Percentiles rank a stretch among this genome's conserved stretches.
Conservation (phyloP, 2,329 filamentous ascomycete species). For the Metarhizium brunneum region DNA sequence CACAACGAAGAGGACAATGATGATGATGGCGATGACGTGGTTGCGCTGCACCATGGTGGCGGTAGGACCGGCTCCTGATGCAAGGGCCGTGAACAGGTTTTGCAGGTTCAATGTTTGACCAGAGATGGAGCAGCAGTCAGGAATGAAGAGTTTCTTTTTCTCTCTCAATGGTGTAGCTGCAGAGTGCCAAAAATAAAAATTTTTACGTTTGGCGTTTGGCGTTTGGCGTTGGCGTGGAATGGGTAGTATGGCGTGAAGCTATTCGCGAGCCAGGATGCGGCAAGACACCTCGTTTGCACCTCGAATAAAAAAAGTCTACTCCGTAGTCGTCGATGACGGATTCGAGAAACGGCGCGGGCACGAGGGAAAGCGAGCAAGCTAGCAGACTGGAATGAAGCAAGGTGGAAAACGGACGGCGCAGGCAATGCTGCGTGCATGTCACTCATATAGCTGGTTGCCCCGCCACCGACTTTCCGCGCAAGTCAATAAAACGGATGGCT, state of each 20-base stretch:
- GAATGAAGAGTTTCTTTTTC: no score
- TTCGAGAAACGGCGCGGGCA: not conserved
- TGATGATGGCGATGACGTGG: conserved; percentile 59
- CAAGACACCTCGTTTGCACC: not conserved
- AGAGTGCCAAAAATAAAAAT: no score
- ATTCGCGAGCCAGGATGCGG: not conserved
- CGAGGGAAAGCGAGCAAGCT: not conserved
- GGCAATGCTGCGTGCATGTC: conserved; percentile 4
- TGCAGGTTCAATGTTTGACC: no score
- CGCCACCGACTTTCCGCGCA: conserved; percentile 32
- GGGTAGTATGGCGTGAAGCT: not conserved
- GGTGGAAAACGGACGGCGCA: not conserved
- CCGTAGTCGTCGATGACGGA: no score
- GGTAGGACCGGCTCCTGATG: no score
- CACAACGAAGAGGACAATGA: conserved; percentile 56
- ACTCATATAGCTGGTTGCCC: conserved; percentile 36
- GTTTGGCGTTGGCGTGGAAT: not conserved
- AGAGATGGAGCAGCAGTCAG: no score
- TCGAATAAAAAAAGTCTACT: no score
- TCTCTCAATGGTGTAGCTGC: no score
- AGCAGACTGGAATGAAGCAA: conserved; percentile 7
- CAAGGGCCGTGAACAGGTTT: not conserved
- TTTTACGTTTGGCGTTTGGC: no score
- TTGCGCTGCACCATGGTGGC: conserved; percentile 50
- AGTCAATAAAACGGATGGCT: conserved; percentile 25